Conservation (phyloP, 208 protist species). For the Acanthamoeba triangularis region DNA sequence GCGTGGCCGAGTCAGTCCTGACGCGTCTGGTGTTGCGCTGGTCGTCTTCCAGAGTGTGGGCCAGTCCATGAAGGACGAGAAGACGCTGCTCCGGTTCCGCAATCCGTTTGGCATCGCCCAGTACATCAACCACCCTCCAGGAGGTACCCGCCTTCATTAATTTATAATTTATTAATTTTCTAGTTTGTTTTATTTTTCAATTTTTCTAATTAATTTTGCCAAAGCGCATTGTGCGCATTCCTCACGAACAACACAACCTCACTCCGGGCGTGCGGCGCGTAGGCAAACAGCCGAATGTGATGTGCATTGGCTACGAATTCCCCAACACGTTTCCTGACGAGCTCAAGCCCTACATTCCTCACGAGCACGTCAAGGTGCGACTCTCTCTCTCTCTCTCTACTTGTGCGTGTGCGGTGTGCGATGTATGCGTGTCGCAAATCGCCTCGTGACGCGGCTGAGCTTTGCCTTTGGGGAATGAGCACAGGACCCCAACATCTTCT, state of each 20-base stretch:
- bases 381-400: not conserved
- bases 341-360: constrained; percentile 69
- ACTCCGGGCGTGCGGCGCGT: too few species aligned
- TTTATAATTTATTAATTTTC: too few species aligned
- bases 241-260: not conserved
- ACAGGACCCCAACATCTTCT: constrained; percentile 21
- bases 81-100: not conserved
- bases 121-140: constrained; percentile 81
- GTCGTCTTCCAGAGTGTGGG: not conserved
- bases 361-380: constrained; percentile 11
- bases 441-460: too few species aligned
- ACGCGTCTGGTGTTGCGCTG: not conserved
- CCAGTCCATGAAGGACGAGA: constrained; percentile 9
- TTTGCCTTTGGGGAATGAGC: too few species aligned
- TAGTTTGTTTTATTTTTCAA: too few species aligned
- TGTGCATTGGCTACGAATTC: constrained; percentile 65
- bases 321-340: constrained; percentile 42
- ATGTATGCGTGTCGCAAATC: too few species aligned
- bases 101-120: constrained; percentile 83
- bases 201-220: not conserved
- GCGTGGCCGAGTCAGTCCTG: not conserved
- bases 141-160: not conserved
- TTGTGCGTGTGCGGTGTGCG: too few species aligned
- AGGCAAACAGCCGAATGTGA: constrained; percentile 66
- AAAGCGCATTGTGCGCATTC: not conserved